These are phyloP conservation scores for Chloranthus sessilifolius DNA, from an alignment of 164 flowering plant genomes.

Conservation along the genomic window DNA sequence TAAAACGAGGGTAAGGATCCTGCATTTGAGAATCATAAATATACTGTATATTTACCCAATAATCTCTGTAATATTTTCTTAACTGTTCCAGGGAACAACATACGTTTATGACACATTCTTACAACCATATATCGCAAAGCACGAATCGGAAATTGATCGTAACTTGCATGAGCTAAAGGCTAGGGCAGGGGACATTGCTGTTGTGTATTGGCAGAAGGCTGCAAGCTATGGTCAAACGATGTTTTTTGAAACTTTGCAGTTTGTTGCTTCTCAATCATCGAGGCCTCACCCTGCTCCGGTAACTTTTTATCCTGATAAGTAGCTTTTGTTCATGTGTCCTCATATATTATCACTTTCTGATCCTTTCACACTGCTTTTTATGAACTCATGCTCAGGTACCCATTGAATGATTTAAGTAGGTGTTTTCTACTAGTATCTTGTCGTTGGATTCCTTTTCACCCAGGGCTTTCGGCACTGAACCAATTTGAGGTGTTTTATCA, in stretches of 20 bases:
- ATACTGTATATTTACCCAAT: no score
- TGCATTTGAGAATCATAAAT: not conserved
- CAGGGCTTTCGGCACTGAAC: not conserved
- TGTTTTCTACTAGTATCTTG: not conserved
- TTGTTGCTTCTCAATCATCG: constrained; percentile 79
- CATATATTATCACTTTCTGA: not conserved
- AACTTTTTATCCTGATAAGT: constrained; percentile 14
- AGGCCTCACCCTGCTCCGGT: constrained; percentile 66
- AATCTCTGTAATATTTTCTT: not conserved
- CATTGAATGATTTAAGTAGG: not conserved
- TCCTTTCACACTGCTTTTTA: not conserved
- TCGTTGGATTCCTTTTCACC: not conserved
- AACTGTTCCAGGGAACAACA: constrained; percentile 66
- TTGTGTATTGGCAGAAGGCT: constrained; percentile 73
- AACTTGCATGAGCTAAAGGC: constrained; percentile 73
- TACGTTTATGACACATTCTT: constrained; percentile 94
- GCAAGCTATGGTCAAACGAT: constrained; percentile 81
- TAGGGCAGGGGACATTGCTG: constrained; percentile 76
- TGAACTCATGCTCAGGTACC: constrained; percentile 1
- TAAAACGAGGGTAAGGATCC: constrained; percentile 58
- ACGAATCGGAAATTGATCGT: constrained; percentile 90
- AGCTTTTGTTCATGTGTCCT: not conserved
- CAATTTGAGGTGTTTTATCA: not conserved
- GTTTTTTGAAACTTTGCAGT: constrained; percentile 79
- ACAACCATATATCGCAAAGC: constrained; percentile 77